These are phyloP conservation scores for Amyloporia xantha DNA, from an alignment of 768 basidiomycete species.

Conservation along the genomic window DNA sequence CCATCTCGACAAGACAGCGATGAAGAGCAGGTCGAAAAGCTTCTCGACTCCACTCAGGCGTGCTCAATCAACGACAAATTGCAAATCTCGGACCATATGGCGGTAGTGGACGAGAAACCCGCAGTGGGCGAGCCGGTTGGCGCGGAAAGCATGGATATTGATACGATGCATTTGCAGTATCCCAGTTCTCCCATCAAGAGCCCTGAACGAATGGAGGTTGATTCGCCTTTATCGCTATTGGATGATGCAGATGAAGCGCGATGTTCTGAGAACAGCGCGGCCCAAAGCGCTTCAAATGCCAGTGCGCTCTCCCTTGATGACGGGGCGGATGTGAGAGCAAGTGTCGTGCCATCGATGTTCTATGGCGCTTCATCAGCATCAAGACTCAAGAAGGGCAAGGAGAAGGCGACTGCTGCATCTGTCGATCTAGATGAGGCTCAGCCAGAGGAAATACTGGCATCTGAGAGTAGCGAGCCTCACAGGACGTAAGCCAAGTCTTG, in stretches of 20 bases:
- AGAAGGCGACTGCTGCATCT: background rate
- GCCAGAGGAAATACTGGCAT: background rate
- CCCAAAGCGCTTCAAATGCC: no score
- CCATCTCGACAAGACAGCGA: background rate
- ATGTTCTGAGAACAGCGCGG: no score
- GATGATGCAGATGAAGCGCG: background rate
- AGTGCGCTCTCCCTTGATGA: no score
- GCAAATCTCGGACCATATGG: background rate
- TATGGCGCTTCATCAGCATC: background rate
- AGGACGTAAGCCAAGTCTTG: background rate
- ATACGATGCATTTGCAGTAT: conserved; percentile 11
- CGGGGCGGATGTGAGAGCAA: no score
- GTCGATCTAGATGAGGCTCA: background rate
- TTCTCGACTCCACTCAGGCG: conserved; percentile 7
- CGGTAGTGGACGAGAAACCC: no score
- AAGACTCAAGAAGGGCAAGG: background rate
- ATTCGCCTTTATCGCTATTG: background rate
- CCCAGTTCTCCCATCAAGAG: conserved; percentile 5
- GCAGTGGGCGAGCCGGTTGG: background rate
- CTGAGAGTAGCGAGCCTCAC: background rate
- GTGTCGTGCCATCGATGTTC: background rate
- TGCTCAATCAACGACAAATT: conserved; percentile 6
- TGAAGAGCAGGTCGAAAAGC: conserved; percentile 9
- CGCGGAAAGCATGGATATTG: background rate
- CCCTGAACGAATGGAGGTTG: conserved; percentile 14